Evolutionary conservation across 2,329 filamentous ascomycete species (phyloP), one percentile per base, ranked within the genome.

Genomic region (Moelleriella libera): DNA sequence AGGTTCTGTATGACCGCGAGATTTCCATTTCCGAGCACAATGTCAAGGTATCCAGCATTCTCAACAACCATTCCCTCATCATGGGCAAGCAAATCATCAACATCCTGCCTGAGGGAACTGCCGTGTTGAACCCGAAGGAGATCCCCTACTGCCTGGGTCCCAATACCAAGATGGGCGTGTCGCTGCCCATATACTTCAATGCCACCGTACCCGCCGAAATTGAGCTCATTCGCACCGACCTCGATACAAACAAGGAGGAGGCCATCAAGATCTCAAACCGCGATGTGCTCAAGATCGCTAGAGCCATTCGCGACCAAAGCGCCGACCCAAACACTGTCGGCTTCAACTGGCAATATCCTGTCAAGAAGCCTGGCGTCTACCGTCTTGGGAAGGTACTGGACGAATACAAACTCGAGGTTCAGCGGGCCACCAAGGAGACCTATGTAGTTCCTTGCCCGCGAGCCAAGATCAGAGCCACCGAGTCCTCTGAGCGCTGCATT

Each of bases 81-180:
- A 76, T 95, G 67, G 92, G 92, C 59, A 92, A 88, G 63, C 89
- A 97, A 68, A 94, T 96, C 56, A 90, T 98, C 65, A 92, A 98
- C 61, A 95, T 98, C 59, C 71, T 98, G 48, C 92, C 92, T 2
- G 92, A 98, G 71, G 94, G 94, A 70, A 92, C 89, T 45, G 92
- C 89, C 11, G 74, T 88, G 45, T 71, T 98, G 52, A 98, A 98
- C 58, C 88, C 88, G 0, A 77, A 88, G 44, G 75, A 78, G 49
- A 68, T 74, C n/a, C 76, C 88, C 0, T 92, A 92, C 63, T 98
- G 92, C 64, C 68, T 98, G 44, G 82, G 83, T 49, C 69, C 72
- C 52, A 72, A 74, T 42, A 69, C 76, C 28, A 78, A 74, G 49
- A 72, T 74, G 31, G 69, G 75, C 7, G 76, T 82, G 40, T 71